Base-by-base conservation (phyloP, 2,329 filamentous ascomycete species). In the Diaporthe velutina region DNA sequence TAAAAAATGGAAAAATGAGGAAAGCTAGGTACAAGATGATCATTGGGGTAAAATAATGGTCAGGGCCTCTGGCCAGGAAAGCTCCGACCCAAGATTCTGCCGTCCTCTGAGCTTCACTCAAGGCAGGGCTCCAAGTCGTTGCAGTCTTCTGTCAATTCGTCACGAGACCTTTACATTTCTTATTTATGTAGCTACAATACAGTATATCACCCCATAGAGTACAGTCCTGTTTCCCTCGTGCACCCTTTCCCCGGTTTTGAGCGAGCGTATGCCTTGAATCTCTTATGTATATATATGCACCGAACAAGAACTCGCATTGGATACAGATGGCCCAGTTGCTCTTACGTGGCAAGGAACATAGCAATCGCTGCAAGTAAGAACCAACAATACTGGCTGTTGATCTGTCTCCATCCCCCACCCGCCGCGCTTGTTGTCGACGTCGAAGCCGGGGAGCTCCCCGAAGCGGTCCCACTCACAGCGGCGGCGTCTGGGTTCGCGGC, bases 401-500 rank as follows among this genome's bases (percentile, higher is more conserved):
- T n/a, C 7, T 35, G 22, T 3, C 9, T 13, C 30, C 28, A 15
- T 4, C 9, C 33, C 1, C 3, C 30, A 61, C n/a, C 42, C 38
- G 42, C 33, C 25, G 30, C 28, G 40, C 42, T 71, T 12, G 42
- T 52, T 5, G 25, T 54, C 25, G 55, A 40, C 15, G 55, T 71
- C 15, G 70, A 54, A 40, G 30, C 22, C 30, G 70, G 42, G n/a
- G 57, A 52, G 40, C 33, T 52, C 45, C 30, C 42, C 54, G 64
- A 50, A 42, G 61, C 42, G 10, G 72, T 70, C n/a, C 64, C 72
- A 35, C 48, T 70, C 42, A 38, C 45, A 35, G 72, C 64, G 9
- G n/a, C 64, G 10, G 40, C n/a, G 15, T 73, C 72, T 48, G 64
- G 64, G n/a, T 73, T 73, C 42, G 19, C 42, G 35, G 64, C 72